A percentile compares a stretch with the other conserved stretches of the same genome.
These are phyloP conservation scores for Arabidopsis hybrid DNA, from an alignment of 441 rosid species.

Conservation along the genomic window DNA sequence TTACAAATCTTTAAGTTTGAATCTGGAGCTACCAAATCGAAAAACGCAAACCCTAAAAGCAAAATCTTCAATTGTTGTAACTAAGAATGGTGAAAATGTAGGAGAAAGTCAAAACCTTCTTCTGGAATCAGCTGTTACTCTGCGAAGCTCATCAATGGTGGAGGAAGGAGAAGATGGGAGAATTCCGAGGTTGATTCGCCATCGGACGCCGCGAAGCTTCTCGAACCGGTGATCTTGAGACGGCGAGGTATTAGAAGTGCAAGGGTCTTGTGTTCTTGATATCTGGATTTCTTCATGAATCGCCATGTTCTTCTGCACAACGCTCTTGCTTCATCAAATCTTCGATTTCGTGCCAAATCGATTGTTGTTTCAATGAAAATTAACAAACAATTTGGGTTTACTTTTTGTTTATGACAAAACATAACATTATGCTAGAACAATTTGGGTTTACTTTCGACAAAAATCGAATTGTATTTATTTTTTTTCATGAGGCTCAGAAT, in stretches of 20 bases:
- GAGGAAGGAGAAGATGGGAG: slow-evolving; percentile 67
- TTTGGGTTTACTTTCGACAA: not conserved
- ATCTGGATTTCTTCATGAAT: slow-evolving; percentile 49
- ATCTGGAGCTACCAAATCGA: not conserved
- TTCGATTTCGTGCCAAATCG: slow-evolving; percentile 9
- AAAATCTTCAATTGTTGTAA: not conserved
- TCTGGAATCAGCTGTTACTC: slow-evolving; percentile 87
- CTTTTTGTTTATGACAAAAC: not conserved
- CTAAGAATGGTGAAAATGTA: slow-evolving; percentile 4
- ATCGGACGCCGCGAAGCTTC: slow-evolving; percentile 76
- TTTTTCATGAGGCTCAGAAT: slow-evolving; percentile 15
- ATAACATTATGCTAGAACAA: not conserved
- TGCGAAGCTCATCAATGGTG: slow-evolving; percentile 78
- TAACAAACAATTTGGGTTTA: not conserved
- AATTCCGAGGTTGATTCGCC: slow-evolving; percentile 91
- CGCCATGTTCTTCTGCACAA: slow-evolving; percentile 37
- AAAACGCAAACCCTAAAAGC: not conserved
- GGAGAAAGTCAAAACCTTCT: slow-evolving; percentile 59
- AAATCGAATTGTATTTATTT: slow-evolving; percentile 18
- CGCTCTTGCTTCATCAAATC: slow-evolving; percentile 30
- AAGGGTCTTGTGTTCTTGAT: slow-evolving; percentile 41
- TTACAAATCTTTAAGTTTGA: not conserved
- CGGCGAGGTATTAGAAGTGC: slow-evolving; percentile 29
- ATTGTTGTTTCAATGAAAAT: not conserved
- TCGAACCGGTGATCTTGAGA: slow-evolving; percentile 52